Conservation (phyloP, 306 rosid species). For the Quercus robur region DNA sequence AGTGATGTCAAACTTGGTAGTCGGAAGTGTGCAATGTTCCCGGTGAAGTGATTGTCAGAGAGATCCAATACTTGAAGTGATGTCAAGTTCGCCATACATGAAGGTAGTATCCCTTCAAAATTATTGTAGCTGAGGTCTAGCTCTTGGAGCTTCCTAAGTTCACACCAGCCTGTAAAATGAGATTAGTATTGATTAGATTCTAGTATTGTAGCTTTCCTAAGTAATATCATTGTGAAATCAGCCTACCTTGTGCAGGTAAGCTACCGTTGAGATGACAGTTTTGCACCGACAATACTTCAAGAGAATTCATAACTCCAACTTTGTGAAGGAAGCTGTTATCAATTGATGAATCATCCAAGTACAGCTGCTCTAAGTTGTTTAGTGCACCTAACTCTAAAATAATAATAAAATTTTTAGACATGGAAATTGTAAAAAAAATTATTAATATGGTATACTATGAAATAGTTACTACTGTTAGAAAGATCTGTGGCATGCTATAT, state of each 20-base stretch:
- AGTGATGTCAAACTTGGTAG: no score
- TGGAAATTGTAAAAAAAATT: background rate
- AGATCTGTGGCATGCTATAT: no score
- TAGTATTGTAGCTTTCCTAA: no score
- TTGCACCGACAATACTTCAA: background rate
- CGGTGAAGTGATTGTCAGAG: no score
- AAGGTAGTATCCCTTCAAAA: background rate
- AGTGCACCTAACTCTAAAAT: background rate
- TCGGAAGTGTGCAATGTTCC: no score
- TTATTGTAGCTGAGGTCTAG: accelerated
- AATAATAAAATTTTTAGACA: background rate
- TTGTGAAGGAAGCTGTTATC: background rate
- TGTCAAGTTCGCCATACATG: background rate
- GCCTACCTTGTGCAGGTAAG: background rate
- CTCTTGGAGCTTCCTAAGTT: background rate
- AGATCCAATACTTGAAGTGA: no score
- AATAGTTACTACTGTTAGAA: no score
- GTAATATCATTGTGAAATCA: no score
- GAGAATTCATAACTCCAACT: background rate
- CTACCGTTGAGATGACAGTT: background rate
- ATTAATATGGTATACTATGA: no score
- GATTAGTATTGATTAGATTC: no score
- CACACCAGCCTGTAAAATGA: background rate
- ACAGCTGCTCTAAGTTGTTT: background rate
- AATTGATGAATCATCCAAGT: background rate